Conservation (phyloP, 1,284 basidiomycete species). For the Fistulinella staudtii region DNA sequence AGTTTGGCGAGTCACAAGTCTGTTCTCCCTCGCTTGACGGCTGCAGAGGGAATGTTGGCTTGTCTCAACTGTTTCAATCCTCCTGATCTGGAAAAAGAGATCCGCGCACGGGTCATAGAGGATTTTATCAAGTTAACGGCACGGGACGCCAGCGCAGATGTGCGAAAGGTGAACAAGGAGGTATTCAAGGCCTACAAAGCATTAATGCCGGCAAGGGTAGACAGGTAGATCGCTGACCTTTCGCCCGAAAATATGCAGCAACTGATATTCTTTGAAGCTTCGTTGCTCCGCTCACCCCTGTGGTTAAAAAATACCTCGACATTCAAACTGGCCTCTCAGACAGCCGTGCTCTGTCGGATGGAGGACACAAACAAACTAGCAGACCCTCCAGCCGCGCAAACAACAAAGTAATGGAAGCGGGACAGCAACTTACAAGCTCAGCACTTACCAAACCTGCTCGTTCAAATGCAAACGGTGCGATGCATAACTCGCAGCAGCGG, state of each 20-base stretch:
- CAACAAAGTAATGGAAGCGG: constrained; percentile 12
- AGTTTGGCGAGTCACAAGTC: constrained; percentile 68
- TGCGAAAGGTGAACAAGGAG: constrained; percentile 64
- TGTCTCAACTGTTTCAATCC: constrained; percentile 74
- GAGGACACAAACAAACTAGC: constrained; percentile 21
- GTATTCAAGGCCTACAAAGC: constrained; percentile 75
- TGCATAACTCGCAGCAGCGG: constrained; percentile 8
- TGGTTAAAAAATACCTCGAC: constrained; percentile 73
- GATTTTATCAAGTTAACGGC: constrained; percentile 63
- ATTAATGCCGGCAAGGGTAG: constrained; percentile 62
- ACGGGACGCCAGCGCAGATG: constrained; percentile 73
- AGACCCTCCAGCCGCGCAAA: constrained; percentile 24
- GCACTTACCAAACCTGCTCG: constrained; percentile 14
- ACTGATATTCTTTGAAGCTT: constrained; percentile 47
- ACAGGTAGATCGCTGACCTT: constrained; percentile 47
- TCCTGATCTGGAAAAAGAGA: constrained; percentile 66
- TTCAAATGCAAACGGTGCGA: background rate
- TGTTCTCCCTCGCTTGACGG: constrained; percentile 55
- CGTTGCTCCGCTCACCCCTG: constrained; percentile 68
- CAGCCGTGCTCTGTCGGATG: background rate
- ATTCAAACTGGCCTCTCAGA: constrained; percentile 38
- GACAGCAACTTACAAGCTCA: constrained; percentile 8
- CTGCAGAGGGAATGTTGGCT: constrained; percentile 59
- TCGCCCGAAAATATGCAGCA: background rate
- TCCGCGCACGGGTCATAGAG: constrained; percentile 64